Percentiles rank a stretch among this genome's conserved stretches.
phyloP scores from a whole-genome alignment of 306 rosid genomes.

The Cyamopsis tetragonoloba region DNA sequence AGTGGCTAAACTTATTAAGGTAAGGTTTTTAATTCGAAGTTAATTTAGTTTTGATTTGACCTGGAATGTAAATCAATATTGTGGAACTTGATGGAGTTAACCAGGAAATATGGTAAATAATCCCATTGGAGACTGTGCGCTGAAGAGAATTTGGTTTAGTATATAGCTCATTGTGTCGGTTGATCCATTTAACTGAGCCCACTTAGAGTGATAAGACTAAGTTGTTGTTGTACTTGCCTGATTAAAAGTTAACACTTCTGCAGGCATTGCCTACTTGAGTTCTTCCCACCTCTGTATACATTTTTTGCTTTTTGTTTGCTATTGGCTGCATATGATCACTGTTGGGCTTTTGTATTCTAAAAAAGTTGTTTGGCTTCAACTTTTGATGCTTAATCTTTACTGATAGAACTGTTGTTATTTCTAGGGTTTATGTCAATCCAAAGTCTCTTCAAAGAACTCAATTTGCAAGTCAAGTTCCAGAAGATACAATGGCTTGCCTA shows the following conservation, averaged over 20 bases:
- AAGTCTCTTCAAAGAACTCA: constrained; percentile 51
- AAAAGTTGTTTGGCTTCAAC: no score
- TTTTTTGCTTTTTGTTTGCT: background rate
- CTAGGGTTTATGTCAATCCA: constrained; percentile 70
- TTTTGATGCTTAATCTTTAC: constrained; percentile 12
- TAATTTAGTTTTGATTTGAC: constrained; percentile 10
- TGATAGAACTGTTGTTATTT: constrained; percentile 28
- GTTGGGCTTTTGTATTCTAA: background rate
- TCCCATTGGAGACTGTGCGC: background rate
- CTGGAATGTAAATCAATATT: constrained; percentile 3
- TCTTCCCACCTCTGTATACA: background rate
- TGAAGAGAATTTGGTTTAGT: constrained; percentile 2
- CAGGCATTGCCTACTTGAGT: background rate
- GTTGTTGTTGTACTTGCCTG: constrained; percentile 8
- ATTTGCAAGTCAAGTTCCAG: constrained; percentile 58
- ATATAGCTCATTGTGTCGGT: background rate
- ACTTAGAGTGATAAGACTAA: background rate
- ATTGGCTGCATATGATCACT: background rate
- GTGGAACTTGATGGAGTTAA: constrained; percentile 9
- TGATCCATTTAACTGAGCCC: background rate
- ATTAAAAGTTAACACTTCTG: constrained; percentile 9
- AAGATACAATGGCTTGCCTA: constrained; percentile 51
- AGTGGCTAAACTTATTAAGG: constrained; percentile 81
- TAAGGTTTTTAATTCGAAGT: constrained; percentile 26
- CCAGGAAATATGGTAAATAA: background rate